phyloP scores from a whole-genome alignment of 768 basidiomycete species.

The Russula vinacea region DNA sequence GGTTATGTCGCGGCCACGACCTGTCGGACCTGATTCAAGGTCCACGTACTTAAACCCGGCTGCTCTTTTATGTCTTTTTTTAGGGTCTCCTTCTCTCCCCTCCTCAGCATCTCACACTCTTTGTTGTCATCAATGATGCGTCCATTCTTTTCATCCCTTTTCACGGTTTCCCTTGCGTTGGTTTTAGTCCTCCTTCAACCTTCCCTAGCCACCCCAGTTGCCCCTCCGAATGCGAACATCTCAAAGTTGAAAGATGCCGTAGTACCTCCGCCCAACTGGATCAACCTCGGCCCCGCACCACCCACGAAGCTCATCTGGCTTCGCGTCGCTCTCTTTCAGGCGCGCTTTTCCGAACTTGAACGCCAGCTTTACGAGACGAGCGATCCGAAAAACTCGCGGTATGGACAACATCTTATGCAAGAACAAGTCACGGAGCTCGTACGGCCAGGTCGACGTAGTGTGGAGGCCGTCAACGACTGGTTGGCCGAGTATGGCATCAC shows the following conservation, averaged over 20 bases:
- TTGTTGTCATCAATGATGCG: constrained; percentile 11
- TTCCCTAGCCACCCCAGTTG: constrained; percentile 4
- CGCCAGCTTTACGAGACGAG: constrained; percentile 31
- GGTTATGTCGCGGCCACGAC: not conserved
- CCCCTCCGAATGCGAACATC: not conserved
- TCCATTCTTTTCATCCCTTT: constrained; percentile 15
- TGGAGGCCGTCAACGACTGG: constrained; percentile 60
- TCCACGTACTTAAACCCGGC: not conserved
- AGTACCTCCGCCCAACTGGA: constrained; percentile 50
- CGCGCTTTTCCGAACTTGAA: constrained; percentile 31
- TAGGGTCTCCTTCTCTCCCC: not conserved
- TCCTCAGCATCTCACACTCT: not conserved
- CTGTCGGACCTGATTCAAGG: not conserved
- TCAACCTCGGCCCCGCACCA: constrained; percentile 43
- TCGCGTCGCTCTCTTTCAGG: constrained; percentile 38
- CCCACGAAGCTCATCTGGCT: constrained; percentile 49
- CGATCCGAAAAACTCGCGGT: constrained; percentile 31
- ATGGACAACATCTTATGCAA: constrained; percentile 51
- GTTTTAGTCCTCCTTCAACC: constrained; percentile 5
- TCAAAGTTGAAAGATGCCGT: constrained; percentile 25
- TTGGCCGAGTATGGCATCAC: constrained; percentile 52
- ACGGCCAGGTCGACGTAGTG: constrained; percentile 52
- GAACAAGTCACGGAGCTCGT: constrained; percentile 62
- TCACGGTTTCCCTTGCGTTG: not conserved
- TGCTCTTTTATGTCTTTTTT: not conserved